These are phyloP conservation scores for Diaporthe sp. DNA, from an alignment of 2,329 filamentous ascomycete genomes.

Conservation along the genomic window DNA sequence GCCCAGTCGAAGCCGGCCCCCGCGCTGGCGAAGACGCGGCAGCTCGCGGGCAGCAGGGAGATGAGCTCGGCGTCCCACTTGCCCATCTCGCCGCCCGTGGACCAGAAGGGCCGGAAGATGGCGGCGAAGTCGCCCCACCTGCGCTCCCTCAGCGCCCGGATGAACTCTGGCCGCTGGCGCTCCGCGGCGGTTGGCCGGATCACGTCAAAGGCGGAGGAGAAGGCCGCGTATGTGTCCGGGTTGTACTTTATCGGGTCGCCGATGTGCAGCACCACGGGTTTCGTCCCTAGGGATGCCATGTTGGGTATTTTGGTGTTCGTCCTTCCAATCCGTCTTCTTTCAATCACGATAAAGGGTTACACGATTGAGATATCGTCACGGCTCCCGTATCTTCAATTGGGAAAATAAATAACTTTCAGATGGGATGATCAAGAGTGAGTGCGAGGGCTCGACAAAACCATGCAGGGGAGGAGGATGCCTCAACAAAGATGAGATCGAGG, in stretches of 20 bases:
- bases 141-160: constrained; percentile 61
- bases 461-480: background rate
- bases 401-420: background rate
- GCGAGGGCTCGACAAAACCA: background rate
- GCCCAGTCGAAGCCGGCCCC: constrained; percentile 78
- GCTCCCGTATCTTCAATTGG: background rate
- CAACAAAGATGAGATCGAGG: background rate
- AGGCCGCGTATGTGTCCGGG: constrained; percentile 58
- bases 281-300: constrained; percentile 41
- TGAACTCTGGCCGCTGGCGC: constrained; percentile 64
- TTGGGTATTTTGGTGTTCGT: background rate
- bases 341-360: background rate
- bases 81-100: constrained; percentile 76
- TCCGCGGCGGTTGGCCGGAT: constrained; percentile 65
- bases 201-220: constrained; percentile 61
- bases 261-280: constrained; percentile 77
- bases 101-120: constrained; percentile 68
- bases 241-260: constrained; percentile 74
- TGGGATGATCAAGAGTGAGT: background rate
- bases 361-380: background rate
- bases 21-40: constrained; percentile 74
- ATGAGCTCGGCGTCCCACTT: constrained; percentile 74
- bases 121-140: constrained; percentile 69
- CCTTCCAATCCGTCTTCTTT: background rate
- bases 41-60: constrained; percentile 64